phyloP scores from a whole-genome alignment of 2,329 filamentous ascomycete genomes.

The Penicillium verrucosum region DNA sequence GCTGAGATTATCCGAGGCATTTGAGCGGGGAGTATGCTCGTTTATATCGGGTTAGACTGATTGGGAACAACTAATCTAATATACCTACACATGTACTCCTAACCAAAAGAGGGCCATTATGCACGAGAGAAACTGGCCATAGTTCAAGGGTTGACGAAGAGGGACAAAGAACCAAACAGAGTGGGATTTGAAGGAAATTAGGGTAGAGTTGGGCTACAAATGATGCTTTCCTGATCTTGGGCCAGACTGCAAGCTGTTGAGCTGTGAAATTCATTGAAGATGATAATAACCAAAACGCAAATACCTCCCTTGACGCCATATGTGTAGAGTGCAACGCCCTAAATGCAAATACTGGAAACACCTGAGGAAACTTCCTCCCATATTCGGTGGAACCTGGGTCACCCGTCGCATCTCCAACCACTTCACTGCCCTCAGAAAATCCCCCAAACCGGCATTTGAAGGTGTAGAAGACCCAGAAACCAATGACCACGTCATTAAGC shows the following conservation, averaged over 20 bases:
- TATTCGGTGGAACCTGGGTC: background rate
- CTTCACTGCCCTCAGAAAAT: background rate
- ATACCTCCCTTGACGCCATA: slow-evolving; percentile 14
- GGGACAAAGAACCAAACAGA: background rate
- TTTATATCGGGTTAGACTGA: background rate
- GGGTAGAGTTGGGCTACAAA: background rate
- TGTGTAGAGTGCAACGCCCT: slow-evolving; percentile 11
- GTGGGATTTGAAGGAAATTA: background rate
- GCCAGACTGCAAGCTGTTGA: slow-evolving; percentile 1
- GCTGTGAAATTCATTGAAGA: slow-evolving; percentile 2
- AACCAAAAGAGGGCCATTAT: background rate
- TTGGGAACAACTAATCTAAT: background rate
- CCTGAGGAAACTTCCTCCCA: background rate
- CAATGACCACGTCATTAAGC: background rate
- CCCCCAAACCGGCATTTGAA: background rate
- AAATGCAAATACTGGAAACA: slow-evolving; percentile 11
- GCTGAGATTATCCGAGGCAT: background rate
- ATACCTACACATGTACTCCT: background rate
- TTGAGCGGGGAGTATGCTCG: background rate
- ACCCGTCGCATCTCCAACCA: background rate
- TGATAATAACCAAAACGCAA: slow-evolving; percentile 7
- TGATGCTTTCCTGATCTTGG: background rate
- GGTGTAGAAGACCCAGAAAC: background rate
- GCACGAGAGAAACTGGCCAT: background rate
- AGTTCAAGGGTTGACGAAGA: background rate